Evolutionary conservation across 192 early-diverging fungal species (phyloP), one percentile per base, ranked within the genome.

Genomic region (Linnemannia exigua): DNA sequence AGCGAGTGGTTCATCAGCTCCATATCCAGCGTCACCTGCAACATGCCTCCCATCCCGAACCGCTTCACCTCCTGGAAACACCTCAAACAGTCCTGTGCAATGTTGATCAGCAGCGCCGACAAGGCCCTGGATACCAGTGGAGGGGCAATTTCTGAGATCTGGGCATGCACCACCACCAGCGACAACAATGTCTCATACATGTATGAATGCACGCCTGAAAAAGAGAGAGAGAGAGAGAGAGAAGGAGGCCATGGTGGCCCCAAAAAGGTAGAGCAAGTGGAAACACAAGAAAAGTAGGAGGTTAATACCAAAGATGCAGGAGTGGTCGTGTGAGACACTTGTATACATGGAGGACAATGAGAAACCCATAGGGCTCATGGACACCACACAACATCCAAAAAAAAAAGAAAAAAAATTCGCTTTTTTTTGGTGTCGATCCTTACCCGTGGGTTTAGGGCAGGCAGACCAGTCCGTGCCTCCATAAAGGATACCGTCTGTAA

Each of bases 1-100:
- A 99, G 81, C 2, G 95, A 96, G 83, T 94, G 95, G 78, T 96
- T 93, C 81, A 99, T 93, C 74, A 98, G 95, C 86, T 97, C 94
- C 71, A 94, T 95, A 88, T 99, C 98, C 9, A 98, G 88, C 11
- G 95, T 96, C n/a, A 96, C 97, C 90, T 98, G 98, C 61, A 99
- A 85, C 94, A 97, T 96, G 12, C 98, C 98, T 41, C 95, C 96
- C 77, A 93, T 94, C 76, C 96, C 96, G 86, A 97, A 99, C 69
- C 90, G 78, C 74, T 97, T 97, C 12, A 98, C 92, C 61, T 91
- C 81, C 41, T 96, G 92, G 72, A 97, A 96, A 74, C 91, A 89
- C 61, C 93, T 91, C 25, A 99, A 89, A 80, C 98, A 89, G 77
- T 97, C 95, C 71, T 94, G 93, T 8, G 94, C 94, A 87, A 99